A percentile compares a stretch with the other conserved stretches of the same genome.
Evolutionary conservation across 2,329 filamentous ascomycete species (phyloP).

Genomic region (Leptodontidium sp.): DNA sequence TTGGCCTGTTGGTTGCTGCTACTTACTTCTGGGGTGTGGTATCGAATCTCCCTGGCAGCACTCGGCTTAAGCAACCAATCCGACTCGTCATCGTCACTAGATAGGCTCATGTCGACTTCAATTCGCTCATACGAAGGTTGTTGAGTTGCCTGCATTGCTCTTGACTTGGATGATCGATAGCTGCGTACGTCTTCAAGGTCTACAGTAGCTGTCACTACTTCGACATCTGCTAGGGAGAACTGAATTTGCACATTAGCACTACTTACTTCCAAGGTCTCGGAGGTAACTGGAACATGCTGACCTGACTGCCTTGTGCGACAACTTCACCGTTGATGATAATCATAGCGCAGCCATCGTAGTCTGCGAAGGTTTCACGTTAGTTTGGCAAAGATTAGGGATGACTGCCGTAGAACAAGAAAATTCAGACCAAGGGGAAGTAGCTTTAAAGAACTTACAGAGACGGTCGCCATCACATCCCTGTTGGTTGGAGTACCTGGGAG

Average conservation of each 20-base stretch:
- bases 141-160: slow-evolving; percentile 9
- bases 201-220: slow-evolving; percentile 16
- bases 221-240: slow-evolving; percentile 1
- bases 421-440: too few species aligned
- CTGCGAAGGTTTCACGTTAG: too few species aligned
- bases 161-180: slow-evolving; percentile 1
- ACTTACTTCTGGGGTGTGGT: too few species aligned
- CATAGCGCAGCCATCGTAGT: slow-evolving; percentile 22
- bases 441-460: background rate
- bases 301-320: slow-evolving; percentile 14
- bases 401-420: too few species aligned
- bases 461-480: slow-evolving; percentile 22
- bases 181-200: slow-evolving; percentile 18
- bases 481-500: slow-evolving; percentile 5
- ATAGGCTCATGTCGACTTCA: background rate
- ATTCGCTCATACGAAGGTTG: slow-evolving; percentile 11
- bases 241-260: too few species aligned
- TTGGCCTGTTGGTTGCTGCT: too few species aligned
- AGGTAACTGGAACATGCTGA: too few species aligned
- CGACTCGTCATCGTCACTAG: slow-evolving; percentile 5
- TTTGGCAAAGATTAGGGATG: too few species aligned
- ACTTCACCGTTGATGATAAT: slow-evolving; percentile 18
- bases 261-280: too few species aligned
- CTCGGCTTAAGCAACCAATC: background rate
- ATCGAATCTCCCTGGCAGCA: background rate